Conservation (phyloP, 2,329 filamentous ascomycete species). For the Leptodontidium sp. region DNA sequence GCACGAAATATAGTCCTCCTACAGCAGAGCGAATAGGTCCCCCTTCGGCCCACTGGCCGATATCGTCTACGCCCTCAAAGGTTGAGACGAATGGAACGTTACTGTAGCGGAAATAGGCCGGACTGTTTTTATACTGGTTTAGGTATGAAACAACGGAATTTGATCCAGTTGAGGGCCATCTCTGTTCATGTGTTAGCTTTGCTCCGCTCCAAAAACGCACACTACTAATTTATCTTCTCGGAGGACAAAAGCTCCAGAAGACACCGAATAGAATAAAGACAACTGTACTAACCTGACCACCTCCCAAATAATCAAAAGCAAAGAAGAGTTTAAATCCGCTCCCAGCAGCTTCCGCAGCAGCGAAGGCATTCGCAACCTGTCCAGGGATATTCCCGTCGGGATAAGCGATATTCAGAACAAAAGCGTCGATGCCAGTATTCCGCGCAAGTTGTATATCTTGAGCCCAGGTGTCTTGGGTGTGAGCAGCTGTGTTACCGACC, state of each 20-base stretch:
- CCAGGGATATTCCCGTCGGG: slow-evolving; percentile 45
- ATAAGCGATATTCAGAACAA: slow-evolving; percentile 48
- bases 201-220: not conserved
- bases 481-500: slow-evolving; percentile 46
- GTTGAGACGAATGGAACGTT: slow-evolving; percentile 57
- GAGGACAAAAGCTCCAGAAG: not conserved
- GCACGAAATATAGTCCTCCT: slow-evolving; percentile 53
- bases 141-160: slow-evolving; percentile 41
- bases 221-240: not conserved
- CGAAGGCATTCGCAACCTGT: slow-evolving; percentile 48
- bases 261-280: too few relatives aligned
- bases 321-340: slow-evolving; percentile 45
- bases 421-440: slow-evolving; percentile 50
- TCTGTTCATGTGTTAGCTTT: not conserved
- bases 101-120: slow-evolving; percentile 51
- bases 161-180: slow-evolving; percentile 42
- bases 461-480: slow-evolving; percentile 45
- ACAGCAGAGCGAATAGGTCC: slow-evolving; percentile 49
- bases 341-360: slow-evolving; percentile 44
- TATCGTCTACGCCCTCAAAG: slow-evolving; percentile 56
- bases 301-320: slow-evolving; percentile 47
- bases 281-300: slow-evolving; percentile 25
- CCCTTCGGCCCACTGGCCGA: slow-evolving; percentile 51
- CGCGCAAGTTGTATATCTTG: slow-evolving; percentile 47
- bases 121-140: slow-evolving; percentile 45